phyloP scores from a whole-genome alignment of 805 yeast genomes.

The Clavispora vitiphila region DNA sequence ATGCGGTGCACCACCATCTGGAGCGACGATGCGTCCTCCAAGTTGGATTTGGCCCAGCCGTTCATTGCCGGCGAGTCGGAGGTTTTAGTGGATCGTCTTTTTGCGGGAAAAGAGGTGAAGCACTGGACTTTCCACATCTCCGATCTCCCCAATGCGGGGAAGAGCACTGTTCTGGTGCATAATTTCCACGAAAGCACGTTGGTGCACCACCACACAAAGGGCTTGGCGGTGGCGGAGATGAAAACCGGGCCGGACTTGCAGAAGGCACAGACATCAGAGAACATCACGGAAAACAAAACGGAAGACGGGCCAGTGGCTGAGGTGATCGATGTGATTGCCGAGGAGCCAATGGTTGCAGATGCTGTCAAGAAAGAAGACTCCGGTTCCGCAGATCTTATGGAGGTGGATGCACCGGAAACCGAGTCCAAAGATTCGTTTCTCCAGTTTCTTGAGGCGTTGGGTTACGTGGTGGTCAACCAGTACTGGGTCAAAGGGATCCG shows the following conservation, averaged over 20 bases:
- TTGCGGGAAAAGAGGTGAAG: conserved; percentile 22
- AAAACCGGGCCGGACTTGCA: too few relatives aligned
- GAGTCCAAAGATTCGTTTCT: conserved; percentile 32
- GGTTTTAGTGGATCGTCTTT: conserved; percentile 26
- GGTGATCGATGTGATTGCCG: neutral
- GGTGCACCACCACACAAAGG: conserved; percentile 43
- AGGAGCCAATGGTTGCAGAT: neutral
- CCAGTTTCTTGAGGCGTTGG: conserved; percentile 54
- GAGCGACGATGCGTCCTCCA: conserved; percentile 25
- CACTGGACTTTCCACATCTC: conserved; percentile 61
- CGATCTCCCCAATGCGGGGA: conserved; percentile 76
- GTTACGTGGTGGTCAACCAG: conserved; percentile 61
- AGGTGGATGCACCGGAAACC: conserved; percentile 1
- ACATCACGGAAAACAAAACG: too few relatives aligned
- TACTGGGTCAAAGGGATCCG: conserved; percentile 59
- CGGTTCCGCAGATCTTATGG: conserved; percentile 2
- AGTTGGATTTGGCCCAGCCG: conserved; percentile 24
- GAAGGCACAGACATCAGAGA: too few relatives aligned
- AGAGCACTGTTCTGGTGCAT: conserved; percentile 56
- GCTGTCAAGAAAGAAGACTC: neutral
- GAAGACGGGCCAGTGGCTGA: too few relatives aligned
- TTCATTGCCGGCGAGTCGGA: conserved; percentile 16
- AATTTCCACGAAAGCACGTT: conserved; percentile 60
- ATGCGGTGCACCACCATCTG: conserved; percentile 48
- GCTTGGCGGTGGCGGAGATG: conserved; percentile 2